Evolutionary conservation across 2,329 filamentous ascomycete species (phyloP).

Genomic region (Colletotrichum higginsianum): DNA sequence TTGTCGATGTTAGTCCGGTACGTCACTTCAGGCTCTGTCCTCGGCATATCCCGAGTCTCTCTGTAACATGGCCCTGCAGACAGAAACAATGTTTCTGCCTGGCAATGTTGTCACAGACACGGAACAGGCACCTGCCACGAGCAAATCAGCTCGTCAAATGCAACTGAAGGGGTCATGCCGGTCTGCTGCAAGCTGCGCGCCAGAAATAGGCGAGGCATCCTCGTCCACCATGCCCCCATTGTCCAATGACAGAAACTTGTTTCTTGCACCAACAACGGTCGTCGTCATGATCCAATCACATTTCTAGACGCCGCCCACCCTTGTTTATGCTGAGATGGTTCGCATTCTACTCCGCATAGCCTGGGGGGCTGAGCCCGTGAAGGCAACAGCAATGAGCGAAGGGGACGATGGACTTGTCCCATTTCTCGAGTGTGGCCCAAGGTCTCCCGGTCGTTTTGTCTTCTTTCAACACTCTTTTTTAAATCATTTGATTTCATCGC

Average conservation of each 20-base stretch:
- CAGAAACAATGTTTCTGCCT: conserved; percentile 38
- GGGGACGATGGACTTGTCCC: background rate
- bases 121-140: conserved; percentile 26
- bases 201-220: conserved; percentile 41
- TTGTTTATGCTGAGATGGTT: conserved; percentile 35
- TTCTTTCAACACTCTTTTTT: conserved; percentile 23
- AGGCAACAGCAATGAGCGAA: conserved; percentile 27
- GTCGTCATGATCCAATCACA: conserved; percentile 42
- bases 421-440: conserved; percentile 14
- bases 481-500: conserved; percentile 13
- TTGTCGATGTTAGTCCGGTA: background rate
- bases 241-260: conserved; percentile 37
- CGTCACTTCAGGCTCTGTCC: rapidly evolving
- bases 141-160: conserved; percentile 30
- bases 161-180: conserved; percentile 31
- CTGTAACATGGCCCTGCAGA: conserved; percentile 10
- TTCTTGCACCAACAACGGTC: conserved; percentile 35
- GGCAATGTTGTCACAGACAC: conserved; percentile 10
- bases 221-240: conserved; percentile 16
- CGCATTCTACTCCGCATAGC: conserved; percentile 34
- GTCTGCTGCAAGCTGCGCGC: conserved; percentile 27
- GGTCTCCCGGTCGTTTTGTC: background rate
- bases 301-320: conserved; percentile 15
- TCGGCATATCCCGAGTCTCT: background rate
- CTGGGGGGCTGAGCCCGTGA: conserved; percentile 39